Percentiles rank a stretch among this genome's conserved stretches.
phyloP scores from a whole-genome alignment of 2,329 filamentous ascomycete genomes.

The Penicillium sclerotigenum region DNA sequence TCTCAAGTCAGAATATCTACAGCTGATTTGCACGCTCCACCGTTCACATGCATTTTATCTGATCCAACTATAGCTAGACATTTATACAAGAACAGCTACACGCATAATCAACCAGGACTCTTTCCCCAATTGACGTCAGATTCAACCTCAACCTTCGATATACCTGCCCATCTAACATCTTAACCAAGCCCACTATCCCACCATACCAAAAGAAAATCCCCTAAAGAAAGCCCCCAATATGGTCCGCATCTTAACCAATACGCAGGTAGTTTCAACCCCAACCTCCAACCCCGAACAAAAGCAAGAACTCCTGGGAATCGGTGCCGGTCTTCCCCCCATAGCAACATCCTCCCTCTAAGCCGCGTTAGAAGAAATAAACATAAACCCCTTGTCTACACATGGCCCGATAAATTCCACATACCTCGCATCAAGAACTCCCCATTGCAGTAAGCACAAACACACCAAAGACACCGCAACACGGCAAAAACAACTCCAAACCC shows the following conservation, averaged over 20 bases:
- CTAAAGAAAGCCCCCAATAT: neutral
- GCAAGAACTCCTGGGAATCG: conserved; percentile 5
- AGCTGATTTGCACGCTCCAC: neutral
- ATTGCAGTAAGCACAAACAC: conserved; percentile 1
- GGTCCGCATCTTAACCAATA: conserved; percentile 11
- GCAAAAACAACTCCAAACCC: conserved; percentile 1
- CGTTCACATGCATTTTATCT: too few species aligned
- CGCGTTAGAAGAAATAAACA: conserved; percentile 9
- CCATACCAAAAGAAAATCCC: fast-evolving
- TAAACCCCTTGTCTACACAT: conserved; percentile 13
- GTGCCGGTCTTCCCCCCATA: conserved; percentile 12
- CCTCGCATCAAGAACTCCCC: conserved; percentile 1
- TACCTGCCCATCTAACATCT: neutral
- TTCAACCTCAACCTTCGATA: neutral
- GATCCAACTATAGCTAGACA: too few species aligned
- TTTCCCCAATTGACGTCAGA: neutral
- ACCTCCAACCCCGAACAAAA: neutral
- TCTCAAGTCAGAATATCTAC: neutral
- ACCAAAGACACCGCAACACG: neutral
- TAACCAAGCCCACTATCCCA: neutral
- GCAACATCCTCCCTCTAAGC: conserved; percentile 15
- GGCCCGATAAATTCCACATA: conserved; percentile 10
- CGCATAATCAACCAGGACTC: neutral
- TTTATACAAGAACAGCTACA: neutral
- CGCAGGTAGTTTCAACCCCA: neutral